These are phyloP conservation scores for Phytopythium ostracodes DNA, from an alignment of 352 stramenopile genomes.

Conservation along the genomic window DNA sequence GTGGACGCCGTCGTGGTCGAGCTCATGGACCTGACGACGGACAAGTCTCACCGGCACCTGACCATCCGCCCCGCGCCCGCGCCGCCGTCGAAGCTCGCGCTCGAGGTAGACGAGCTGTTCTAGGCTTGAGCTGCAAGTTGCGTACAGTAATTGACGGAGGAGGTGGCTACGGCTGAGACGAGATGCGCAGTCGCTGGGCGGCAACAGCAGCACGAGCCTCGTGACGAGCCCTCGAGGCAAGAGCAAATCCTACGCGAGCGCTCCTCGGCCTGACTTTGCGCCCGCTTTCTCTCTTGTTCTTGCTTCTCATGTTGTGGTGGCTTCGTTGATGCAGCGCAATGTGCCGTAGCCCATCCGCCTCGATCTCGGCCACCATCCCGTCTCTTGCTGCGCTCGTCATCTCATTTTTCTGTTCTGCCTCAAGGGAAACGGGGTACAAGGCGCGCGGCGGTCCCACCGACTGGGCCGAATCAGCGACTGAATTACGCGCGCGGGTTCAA, in stretches of 20 bases:
- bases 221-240: too few species aligned
- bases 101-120: slow-evolving; percentile 69
- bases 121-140: slow-evolving; percentile 20
- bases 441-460: neutral
- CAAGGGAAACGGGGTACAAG: neutral
- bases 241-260: neutral
- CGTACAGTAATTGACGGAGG: too few species aligned
- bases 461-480: neutral
- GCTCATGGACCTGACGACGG: slow-evolving; percentile 56
- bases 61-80: slow-evolving; percentile 38
- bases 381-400: neutral
- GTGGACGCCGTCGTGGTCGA: slow-evolving; percentile 72
- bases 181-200: neutral
- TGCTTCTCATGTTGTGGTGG: neutral
- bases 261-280: neutral
- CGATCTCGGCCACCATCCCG: neutral
- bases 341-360: neutral
- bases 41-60: slow-evolving; percentile 48
- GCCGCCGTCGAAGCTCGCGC: slow-evolving; percentile 34
- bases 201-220: neutral
- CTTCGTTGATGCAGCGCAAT: neutral
- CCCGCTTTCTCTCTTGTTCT: neutral
- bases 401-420: neutral
- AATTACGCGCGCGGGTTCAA: neutral
- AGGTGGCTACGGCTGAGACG: neutral